These are phyloP conservation scores for Marasmius tenuissimus DNA, from an alignment of 1,284 basidiomycete species.

Conservation along the genomic window DNA sequence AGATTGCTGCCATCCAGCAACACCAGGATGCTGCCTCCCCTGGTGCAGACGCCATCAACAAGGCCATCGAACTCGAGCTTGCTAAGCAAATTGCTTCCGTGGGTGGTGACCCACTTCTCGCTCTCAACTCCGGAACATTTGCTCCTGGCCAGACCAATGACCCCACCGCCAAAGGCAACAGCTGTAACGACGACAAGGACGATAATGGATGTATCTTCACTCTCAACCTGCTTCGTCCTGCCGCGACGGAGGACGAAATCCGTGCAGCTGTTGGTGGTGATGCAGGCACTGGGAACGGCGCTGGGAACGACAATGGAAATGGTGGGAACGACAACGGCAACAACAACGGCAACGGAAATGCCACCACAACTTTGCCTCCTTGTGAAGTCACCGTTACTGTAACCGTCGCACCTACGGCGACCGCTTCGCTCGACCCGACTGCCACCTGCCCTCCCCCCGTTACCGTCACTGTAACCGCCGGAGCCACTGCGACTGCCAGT, in stretches of 20 bases:
- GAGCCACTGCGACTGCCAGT: constrained; percentile 11
- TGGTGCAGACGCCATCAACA: constrained; percentile 60
- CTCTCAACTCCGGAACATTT: constrained; percentile 65
- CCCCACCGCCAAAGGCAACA: constrained; percentile 50
- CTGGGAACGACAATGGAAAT: neutral
- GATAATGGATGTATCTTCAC: constrained; percentile 63
- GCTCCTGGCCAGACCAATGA: constrained; percentile 57
- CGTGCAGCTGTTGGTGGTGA: constrained; percentile 46
- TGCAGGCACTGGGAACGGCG: constrained; percentile 9
- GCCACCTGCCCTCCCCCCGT: neutral
- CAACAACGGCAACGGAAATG: neutral
- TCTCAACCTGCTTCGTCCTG: constrained; percentile 46
- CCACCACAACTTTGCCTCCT: neutral
- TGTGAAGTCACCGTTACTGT: too few relatives aligned
- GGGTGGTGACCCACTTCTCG: constrained; percentile 62
- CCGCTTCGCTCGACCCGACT: neutral
- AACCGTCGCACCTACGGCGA: too few relatives aligned
- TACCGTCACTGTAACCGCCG: constrained; percentile 19
- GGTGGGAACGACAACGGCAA: neutral
- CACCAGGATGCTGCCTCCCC: constrained; percentile 69
- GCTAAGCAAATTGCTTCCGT: constrained; percentile 63
- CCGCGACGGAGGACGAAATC: constrained; percentile 63
- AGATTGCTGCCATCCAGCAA: constrained; percentile 66
- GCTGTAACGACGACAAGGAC: constrained; percentile 54
- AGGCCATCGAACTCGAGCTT: constrained; percentile 58